Evolutionary conservation across 352 stramenopile species (phyloP).

Genomic region (Globisporangium irregulare): DNA sequence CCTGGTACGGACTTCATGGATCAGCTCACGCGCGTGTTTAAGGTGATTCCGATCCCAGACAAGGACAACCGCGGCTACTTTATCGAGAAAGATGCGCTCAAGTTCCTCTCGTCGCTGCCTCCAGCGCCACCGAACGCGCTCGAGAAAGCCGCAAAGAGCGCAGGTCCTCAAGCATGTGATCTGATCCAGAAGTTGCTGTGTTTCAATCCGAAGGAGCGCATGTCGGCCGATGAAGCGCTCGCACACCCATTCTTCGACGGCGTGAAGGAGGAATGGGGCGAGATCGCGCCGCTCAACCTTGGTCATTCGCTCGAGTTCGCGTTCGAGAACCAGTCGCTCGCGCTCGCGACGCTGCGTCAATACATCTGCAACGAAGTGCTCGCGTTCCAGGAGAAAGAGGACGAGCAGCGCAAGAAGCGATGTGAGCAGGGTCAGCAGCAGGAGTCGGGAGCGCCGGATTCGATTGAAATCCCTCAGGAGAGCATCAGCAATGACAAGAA

Average conservation of each 20-base stretch:
- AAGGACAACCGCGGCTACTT: slow-evolving; percentile 61
- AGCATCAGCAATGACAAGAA: not conserved
- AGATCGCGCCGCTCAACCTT: slow-evolving; percentile 57
- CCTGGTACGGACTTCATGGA: slow-evolving; percentile 85
- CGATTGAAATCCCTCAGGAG: not conserved
- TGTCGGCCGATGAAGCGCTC: slow-evolving; percentile 88
- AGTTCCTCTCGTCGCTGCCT: slow-evolving; percentile 77
- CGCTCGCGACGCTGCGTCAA: slow-evolving; percentile 60
- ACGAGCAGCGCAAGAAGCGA: slow-evolving; percentile 28
- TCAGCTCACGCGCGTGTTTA: slow-evolving; percentile 78
- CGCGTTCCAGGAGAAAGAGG: slow-evolving; percentile 45
- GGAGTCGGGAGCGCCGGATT: no score
- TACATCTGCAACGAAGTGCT: slow-evolving; percentile 82
- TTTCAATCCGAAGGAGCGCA: slow-evolving; percentile 90
- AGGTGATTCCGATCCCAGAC: slow-evolving; percentile 68
- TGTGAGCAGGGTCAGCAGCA: slow-evolving; percentile 18
- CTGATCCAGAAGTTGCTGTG: slow-evolving; percentile 85
- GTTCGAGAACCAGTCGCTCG: slow-evolving; percentile 74
- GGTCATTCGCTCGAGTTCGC: slow-evolving; percentile 80
- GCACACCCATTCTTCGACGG: slow-evolving; percentile 87
- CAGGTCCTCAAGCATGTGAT: slow-evolving; percentile 52
- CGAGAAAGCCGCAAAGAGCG: slow-evolving; percentile 50
- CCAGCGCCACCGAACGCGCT: slow-evolving; percentile 48
- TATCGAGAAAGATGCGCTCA: slow-evolving; percentile 82
- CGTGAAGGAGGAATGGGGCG: slow-evolving; percentile 87